A percentile compares a stretch with the other conserved stretches of the same genome.
Evolutionary conservation across 2,329 filamentous ascomycete species (phyloP).

Genomic region (Diaporthe batatas): DNA sequence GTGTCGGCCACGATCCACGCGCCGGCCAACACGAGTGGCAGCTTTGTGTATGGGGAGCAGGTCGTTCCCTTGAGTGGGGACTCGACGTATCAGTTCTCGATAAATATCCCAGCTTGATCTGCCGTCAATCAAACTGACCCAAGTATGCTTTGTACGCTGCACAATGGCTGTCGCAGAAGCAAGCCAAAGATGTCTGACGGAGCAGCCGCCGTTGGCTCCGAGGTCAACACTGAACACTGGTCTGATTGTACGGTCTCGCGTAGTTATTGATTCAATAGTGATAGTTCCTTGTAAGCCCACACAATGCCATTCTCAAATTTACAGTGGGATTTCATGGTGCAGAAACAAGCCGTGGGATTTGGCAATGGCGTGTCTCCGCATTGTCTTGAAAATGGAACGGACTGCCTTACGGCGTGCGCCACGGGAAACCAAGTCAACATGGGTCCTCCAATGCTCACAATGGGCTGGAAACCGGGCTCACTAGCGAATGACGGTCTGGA

Average conservation of each 20-base stretch:
- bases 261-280: too few species aligned
- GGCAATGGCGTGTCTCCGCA: background rate
- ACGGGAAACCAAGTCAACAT: background rate
- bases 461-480: background rate
- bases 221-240: too few species aligned
- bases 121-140: background rate
- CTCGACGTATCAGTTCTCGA: background rate
- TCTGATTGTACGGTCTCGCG: background rate
- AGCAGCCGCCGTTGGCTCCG: too few species aligned
- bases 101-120: constrained; percentile 12
- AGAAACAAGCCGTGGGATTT: too few species aligned
- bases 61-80: background rate
- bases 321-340: too few species aligned
- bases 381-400: background rate
- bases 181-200: background rate
- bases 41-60: constrained; percentile 14
- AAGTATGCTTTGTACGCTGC: background rate
- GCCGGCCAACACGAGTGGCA: constrained; percentile 11
- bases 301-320: background rate
- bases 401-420: background rate
- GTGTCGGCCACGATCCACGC: background rate
- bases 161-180: background rate
- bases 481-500: background rate
- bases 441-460: background rate
- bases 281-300: too few species aligned